Base-by-base conservation (phyloP, 371 early-diverging fungal species). In the Apophysomyces sp. region DNA sequence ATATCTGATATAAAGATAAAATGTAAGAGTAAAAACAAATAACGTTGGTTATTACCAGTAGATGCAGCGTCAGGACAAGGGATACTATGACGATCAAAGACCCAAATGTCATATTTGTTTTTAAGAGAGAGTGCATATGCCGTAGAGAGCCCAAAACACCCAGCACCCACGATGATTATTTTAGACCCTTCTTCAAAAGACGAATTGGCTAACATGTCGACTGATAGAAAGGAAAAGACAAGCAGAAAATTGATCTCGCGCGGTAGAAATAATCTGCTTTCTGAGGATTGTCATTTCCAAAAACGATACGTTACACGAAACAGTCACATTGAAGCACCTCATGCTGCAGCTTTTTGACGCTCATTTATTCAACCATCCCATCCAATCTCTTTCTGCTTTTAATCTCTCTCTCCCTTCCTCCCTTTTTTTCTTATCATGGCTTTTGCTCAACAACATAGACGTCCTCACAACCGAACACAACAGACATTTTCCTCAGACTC, bases 111-210 rank as follows among this genome's bases (percentile, higher is more conserved):
- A 32, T 76, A 70, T 16, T 71, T 68, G 39, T 65, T 63, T 15
- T 66, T 66, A 12, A 55, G 37, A 16, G 74, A 58, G 39, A 84
- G 65, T 26, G 81, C 68, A 51, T 78, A 62, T 1, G 81, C 82
- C 8, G 82, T 78, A 16, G 80, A 79, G 13, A 84, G 60, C 29
- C 84, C 83, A 72, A 81, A 84, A 7, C 71, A 68, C 2, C 84
- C 83, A 15, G 73, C 81, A n/a, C 84, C 84, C 15, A 84, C 78
- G 56, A 84, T 72, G 26, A 79, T 73, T 18, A 83, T 73, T 55
- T 69, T 74, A n/a, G 75, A 63, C 11, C 71, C 67, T 15, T 44
- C 49, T 16, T 44, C 21, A 18, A 44, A 16, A 21, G 13, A 5
- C 15, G n/a, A 18, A 2, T n/a, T 9, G 11, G 24, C 21, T 44